A percentile compares a stretch with the other conserved stretches of the same genome.
Conservation (phyloP, 116 monocot genomes). For the Papilionanthe hybrid region DNA sequence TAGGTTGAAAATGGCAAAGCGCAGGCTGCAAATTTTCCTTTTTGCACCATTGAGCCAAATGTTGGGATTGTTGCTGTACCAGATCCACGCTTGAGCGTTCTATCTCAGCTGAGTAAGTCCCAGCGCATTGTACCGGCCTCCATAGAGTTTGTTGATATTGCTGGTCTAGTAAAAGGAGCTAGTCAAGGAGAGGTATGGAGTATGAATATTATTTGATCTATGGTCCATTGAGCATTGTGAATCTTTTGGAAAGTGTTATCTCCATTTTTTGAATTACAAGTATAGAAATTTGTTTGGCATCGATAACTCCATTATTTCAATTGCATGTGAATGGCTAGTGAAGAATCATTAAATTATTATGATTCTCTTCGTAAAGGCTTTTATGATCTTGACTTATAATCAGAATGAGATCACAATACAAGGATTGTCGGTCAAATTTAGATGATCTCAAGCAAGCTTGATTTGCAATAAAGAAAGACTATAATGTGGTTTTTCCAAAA, state of each 20-base stretch:
- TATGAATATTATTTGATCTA: background rate
- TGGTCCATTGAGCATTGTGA: background rate
- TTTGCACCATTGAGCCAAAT: slow-evolving; percentile 99
- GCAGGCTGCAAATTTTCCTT: slow-evolving; percentile 98
- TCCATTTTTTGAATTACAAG: background rate
- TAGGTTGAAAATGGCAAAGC: slow-evolving; percentile 99
- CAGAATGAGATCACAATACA: background rate
- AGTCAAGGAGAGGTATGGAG: slow-evolving; percentile 93
- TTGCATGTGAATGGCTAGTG: background rate
- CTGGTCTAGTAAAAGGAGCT: slow-evolving; percentile 97
- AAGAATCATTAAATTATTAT: background rate
- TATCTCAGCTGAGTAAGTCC: slow-evolving; percentile 77
- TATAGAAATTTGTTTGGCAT: background rate
- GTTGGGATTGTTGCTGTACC: slow-evolving; percentile 94
- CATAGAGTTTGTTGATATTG: slow-evolving; percentile 97
- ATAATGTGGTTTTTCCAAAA: background rate
- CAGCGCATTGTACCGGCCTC: slow-evolving; percentile 68
- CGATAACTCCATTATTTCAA: background rate
- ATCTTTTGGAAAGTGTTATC: background rate
- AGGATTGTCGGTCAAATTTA: background rate
- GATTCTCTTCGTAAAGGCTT: background rate
- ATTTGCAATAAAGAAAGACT: background rate
- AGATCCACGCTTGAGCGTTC: slow-evolving; percentile 74
- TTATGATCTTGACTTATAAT: background rate
- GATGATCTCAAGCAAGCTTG: background rate